These are phyloP conservation scores for Penicillium chermesinum DNA, from an alignment of 495 filamentous ascomycete species.

Conservation along the genomic window DNA sequence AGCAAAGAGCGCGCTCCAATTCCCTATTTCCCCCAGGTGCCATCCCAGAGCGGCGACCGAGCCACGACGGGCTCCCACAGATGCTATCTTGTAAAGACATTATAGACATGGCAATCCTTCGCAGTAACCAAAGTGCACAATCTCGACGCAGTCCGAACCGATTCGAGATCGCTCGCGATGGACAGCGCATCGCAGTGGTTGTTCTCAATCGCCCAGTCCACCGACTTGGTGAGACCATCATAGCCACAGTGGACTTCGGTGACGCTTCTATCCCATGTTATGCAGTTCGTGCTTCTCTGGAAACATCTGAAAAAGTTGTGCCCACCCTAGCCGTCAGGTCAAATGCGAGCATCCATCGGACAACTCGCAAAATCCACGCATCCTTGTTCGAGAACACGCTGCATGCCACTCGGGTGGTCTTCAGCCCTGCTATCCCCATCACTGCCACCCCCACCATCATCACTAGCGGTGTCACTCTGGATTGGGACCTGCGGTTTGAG, in stretches of 20 bases:
- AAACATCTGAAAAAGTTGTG: conserved; percentile 75
- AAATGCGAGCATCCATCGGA: conserved; percentile 73
- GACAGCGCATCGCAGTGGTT: conserved; percentile 76
- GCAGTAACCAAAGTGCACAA: conserved; percentile 59
- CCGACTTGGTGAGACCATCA: conserved; percentile 81
- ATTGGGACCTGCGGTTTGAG: conserved; percentile 84
- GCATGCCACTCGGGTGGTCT: conserved; percentile 70
- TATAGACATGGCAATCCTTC: conserved; percentile 85
- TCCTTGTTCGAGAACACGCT: conserved; percentile 73
- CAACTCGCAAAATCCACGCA: conserved; percentile 74
- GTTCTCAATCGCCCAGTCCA: conserved; percentile 88
- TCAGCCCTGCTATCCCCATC: conserved; percentile 74
- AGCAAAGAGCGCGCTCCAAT: conserved; percentile 49
- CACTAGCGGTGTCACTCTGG: conserved; percentile 76
- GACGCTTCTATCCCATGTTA: conserved; percentile 70
- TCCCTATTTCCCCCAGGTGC: conserved; percentile 60
- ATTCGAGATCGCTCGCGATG: conserved; percentile 91
- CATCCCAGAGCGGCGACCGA: conserved; percentile 52
- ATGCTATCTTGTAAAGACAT: conserved; percentile 66
- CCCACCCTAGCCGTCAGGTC: conserved; percentile 76
- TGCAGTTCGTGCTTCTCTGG: conserved; percentile 68
- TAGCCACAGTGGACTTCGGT: conserved; percentile 75
- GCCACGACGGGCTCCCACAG: conserved; percentile 36
- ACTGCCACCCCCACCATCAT: conserved; percentile 81
- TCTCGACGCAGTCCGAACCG: conserved; percentile 69